Evolutionary conservation across 345 rosid genomes (phyloP).

Genomic region (Camelina neglecta): DNA sequence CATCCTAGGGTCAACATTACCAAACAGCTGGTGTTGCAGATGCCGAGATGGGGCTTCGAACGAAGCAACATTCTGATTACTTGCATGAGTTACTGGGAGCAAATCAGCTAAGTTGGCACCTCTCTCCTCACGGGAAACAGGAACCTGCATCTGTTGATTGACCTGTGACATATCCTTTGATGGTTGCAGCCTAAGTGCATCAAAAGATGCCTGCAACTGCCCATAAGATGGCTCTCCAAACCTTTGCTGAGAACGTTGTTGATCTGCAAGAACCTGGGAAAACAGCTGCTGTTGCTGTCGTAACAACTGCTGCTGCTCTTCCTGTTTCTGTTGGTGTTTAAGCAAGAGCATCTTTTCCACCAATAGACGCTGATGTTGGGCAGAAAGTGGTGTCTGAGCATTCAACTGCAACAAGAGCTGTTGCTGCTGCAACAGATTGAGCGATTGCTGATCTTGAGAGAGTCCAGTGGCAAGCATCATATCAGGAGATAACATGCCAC

Average conservation of each 20-base stretch:
- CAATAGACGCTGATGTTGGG: slow-evolving; percentile 74
- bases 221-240: slow-evolving; percentile 66
- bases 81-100: slow-evolving; percentile 52
- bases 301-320: slow-evolving; percentile 84
- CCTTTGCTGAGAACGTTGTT: slow-evolving; percentile 66
- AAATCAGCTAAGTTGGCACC: slow-evolving; percentile 49
- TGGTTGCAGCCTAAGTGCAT: slow-evolving; percentile 59
- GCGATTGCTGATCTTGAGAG: slow-evolving; percentile 73
- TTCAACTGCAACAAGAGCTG: slow-evolving; percentile 67
- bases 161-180: slow-evolving; percentile 59
- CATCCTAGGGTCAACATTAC: slow-evolving; percentile 47
- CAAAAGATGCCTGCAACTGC: slow-evolving; percentile 58
- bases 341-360: slow-evolving; percentile 73
- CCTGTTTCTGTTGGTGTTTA: slow-evolving; percentile 81
- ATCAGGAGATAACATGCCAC: slow-evolving; percentile 60
- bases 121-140: slow-evolving; percentile 54
- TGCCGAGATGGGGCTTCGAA: slow-evolving; percentile 50
- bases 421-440: slow-evolving; percentile 84
- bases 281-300: slow-evolving; percentile 74
- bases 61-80: slow-evolving; percentile 46
- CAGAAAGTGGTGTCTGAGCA: slow-evolving; percentile 62
- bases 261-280: slow-evolving; percentile 72
- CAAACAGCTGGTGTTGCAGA: slow-evolving; percentile 63
- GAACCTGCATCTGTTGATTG: slow-evolving; percentile 56
- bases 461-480: slow-evolving; percentile 51